Base-by-base conservation (phyloP, 1,139 yeast genomes). In the Zygosaccharomyces pseudobailii region DNA sequence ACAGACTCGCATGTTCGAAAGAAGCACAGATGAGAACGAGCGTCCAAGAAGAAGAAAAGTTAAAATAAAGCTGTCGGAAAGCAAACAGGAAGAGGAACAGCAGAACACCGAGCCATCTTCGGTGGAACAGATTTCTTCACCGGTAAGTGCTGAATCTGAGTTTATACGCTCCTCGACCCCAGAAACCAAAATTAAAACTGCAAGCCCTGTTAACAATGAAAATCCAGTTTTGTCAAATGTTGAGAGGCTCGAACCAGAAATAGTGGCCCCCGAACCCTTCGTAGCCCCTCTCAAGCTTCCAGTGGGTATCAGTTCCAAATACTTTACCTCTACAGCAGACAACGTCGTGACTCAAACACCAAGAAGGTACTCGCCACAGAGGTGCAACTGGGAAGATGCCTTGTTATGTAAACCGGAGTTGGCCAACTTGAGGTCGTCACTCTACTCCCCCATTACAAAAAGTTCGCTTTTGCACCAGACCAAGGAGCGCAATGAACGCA, bases 11-110 rank as follows among this genome's bases (percentile, higher is more conserved):
- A 54, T 64, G 13, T 64, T 54, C 39, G 65, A 62, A 47, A 53
- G 67, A 49, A 49, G 59, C 44, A 52, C 54, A 25, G 60, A 58
- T 34, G 63, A 57, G 28, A 55, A 52, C 35, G 52, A 49, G n/a
- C 53, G 49, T 20, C 58, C 65, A 21, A 57, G 58, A 40, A 59
- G 66, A 50, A 57, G 68, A 42, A 61, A 57, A 31, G 54, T 64
- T 5, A 60, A 43, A 48, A 42, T 56, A 39, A 49, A 44, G n/a
- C 49, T 38, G 21, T 27, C 41, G 2, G 24, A 44, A 45, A 54
- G 47, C 35, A 48, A 37, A 19, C 44, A 39, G 39, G 32, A 7
- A 20, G 7, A 19, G 13, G 24, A 9, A 5, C 24, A 17, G 8
- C 10, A 28, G 24, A n/a, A 9, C 9, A 30, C 19, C 17, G 23